Conservation (phyloP, 2,329 filamentous ascomycete species). For the Xenosphaeropsis pyriputrescens region DNA sequence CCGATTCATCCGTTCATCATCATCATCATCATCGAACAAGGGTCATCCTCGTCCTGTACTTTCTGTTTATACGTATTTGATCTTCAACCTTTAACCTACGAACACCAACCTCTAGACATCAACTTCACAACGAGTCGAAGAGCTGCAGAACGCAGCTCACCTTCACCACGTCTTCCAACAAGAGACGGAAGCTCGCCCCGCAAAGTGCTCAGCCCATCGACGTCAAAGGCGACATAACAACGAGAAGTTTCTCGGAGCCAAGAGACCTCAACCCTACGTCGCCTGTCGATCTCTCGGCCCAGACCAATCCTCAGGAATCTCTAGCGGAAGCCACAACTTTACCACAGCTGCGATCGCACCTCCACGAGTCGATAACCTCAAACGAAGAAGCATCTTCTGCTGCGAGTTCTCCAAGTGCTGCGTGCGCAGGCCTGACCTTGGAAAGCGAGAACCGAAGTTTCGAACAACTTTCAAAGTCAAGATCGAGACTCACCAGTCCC, state of each 20-base stretch:
- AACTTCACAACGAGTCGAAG: conserved; percentile 7
- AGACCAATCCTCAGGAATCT: conserved; percentile 1
- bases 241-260: conserved; percentile 25
- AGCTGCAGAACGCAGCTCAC: conserved; percentile 41
- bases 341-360: conserved; percentile 29
- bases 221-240: conserved; percentile 16
- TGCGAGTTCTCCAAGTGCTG: conserved; percentile 41
- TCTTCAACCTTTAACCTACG: neutral
- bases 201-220: conserved; percentile 8
- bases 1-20: neutral
- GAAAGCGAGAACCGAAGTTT: conserved; percentile 27
- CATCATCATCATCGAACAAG: neutral
- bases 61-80: neutral
- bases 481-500: conserved; percentile 15
- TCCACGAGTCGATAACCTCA: conserved; percentile 25
- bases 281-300: conserved; percentile 20
- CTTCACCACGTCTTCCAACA: conserved; percentile 58
- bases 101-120: no score
- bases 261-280: conserved; percentile 31
- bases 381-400: conserved; percentile 37
- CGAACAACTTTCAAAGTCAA: conserved; percentile 5
- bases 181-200: conserved; percentile 54
- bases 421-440: conserved; percentile 40
- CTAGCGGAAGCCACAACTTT: conserved; percentile 25
- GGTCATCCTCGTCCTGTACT: neutral